phyloP scores from a whole-genome alignment of 169 alveolate genomes.

The Cryptosporidium xiaoi region DNA sequence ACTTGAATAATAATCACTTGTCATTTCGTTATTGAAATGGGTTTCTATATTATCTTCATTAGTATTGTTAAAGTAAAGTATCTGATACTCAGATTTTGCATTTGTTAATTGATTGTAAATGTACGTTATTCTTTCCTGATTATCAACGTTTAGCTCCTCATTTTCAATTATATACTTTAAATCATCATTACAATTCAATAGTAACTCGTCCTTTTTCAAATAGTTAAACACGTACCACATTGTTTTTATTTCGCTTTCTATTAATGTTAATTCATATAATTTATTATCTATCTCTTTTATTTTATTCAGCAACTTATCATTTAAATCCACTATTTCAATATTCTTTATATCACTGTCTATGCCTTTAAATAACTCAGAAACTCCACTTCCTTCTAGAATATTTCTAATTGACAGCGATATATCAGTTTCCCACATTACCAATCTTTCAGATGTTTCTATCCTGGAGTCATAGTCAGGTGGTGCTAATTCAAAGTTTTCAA shows the following conservation, averaged over 20 bases:
- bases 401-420: constrained; percentile 1
- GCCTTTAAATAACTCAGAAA: constrained; percentile 9
- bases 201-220: constrained; percentile 22
- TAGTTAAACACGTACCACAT: constrained; percentile 27
- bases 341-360: constrained; percentile 7
- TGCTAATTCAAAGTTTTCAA: constrained; percentile 16
- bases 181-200: constrained; percentile 9
- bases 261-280: constrained; percentile 10
- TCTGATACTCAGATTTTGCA: not conserved
- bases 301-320: not conserved
- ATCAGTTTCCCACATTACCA: constrained; percentile 22
- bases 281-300: constrained; percentile 1
- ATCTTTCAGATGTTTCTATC: not conserved
- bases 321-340: not conserved
- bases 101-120: not conserved
- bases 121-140: not conserved
- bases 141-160: constrained; percentile 16
- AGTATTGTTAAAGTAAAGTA: no score
- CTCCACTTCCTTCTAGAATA: not conserved
- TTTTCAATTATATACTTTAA: constrained; percentile 7
- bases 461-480: constrained; percentile 7
- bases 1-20: no score
- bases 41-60: no score
- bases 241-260: constrained; percentile 7
- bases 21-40: no score